Evolutionary conservation across 2,329 filamentous ascomycete genomes (phyloP), one percentile per base, ranked within the genome.

Genomic region (Reticulascus tulasneorum): DNA sequence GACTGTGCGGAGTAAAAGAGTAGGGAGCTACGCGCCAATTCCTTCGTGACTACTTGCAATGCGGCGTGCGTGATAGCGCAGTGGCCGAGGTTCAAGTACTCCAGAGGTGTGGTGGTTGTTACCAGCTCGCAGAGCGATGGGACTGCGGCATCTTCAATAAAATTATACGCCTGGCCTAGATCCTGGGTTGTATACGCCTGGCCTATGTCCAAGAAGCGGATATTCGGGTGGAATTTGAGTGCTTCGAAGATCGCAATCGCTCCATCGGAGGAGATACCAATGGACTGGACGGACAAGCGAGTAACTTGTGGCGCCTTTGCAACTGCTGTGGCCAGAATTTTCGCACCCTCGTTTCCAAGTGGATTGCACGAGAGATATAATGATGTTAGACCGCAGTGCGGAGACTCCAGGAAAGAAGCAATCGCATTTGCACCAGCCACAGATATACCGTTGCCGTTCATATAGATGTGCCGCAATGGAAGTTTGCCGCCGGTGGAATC

Each of bases 131-230:
- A 41, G 9, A 73, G 51, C 16, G 57, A 45, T 3, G 51, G 40
- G 4, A 62, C 51, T 13, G 55, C 52, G 6, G 26, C 53, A 38
- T 68, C 64, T 19, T 63, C 60, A 26, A 73, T 54, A 50, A 60
- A 72, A 40, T 73, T 73, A 54, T 66, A 72, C 19, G 63, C 63
- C 47, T 62, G 59, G 20, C 54, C 53, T 2, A 69, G 59, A 39
- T 72, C 68, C 20, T 61, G 47, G 9, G 68, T 73, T n/a, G 62
- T 59, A 47, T 62, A 71, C 15, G 59, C 61, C 47, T 72, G 69
- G 12, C 66, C 64, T 5, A 73, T 40, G 42, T 71, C 66, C 9
- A 73, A 46, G 15, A 51, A 52, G 10, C 53, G 54, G 15, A 72
- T 50, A 21, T 47, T 44, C 8, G 59, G 48, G 45, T 67, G 58